Conservation (phyloP, 2,329 filamentous ascomycete genomes). For the Colletotrichum orchidophilum region DNA sequence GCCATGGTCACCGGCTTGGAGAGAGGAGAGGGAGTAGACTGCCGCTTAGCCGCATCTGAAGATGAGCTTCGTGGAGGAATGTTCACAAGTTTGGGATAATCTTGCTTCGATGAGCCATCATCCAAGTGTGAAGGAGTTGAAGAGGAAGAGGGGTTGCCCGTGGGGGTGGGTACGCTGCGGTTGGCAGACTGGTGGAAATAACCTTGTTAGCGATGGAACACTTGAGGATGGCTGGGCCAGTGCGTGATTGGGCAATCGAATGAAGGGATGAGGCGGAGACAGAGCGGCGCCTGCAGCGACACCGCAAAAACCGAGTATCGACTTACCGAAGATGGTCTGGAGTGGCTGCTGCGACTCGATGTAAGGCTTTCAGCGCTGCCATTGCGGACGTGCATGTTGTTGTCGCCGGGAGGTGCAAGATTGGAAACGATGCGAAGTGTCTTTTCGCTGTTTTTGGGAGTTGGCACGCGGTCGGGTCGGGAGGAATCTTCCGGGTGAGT, state of each 20-base stretch:
- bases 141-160: slow-evolving; percentile 64
- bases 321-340: slow-evolving; percentile 75
- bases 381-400: slow-evolving; percentile 52
- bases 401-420: slow-evolving; percentile 37
- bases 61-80: slow-evolving; percentile 71
- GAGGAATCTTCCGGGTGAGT: slow-evolving; percentile 42
- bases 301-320: slow-evolving; percentile 26
- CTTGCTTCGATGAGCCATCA: slow-evolving; percentile 58
- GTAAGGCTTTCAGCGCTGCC: slow-evolving; percentile 73
- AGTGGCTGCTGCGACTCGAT: slow-evolving; percentile 66
- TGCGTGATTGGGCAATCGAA: slow-evolving; percentile 56
- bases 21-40: slow-evolving; percentile 75
- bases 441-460: slow-evolving; percentile 45
- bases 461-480: slow-evolving; percentile 31
- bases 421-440: slow-evolving; percentile 47
- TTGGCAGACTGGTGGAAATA: slow-evolving; percentile 64
- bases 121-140: slow-evolving; percentile 54
- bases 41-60: slow-evolving; percentile 72
- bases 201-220: slow-evolving; percentile 57
- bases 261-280: slow-evolving; percentile 19
- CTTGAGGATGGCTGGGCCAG: slow-evolving; percentile 39
- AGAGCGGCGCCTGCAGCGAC: not conserved
- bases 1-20: slow-evolving; percentile 76
- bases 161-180: slow-evolving; percentile 64
- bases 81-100: slow-evolving; percentile 64